These are phyloP conservation scores for Kluyveromyces dobzhanskii DNA, from an alignment of 805 yeast genomes.

Conservation along the genomic window DNA sequence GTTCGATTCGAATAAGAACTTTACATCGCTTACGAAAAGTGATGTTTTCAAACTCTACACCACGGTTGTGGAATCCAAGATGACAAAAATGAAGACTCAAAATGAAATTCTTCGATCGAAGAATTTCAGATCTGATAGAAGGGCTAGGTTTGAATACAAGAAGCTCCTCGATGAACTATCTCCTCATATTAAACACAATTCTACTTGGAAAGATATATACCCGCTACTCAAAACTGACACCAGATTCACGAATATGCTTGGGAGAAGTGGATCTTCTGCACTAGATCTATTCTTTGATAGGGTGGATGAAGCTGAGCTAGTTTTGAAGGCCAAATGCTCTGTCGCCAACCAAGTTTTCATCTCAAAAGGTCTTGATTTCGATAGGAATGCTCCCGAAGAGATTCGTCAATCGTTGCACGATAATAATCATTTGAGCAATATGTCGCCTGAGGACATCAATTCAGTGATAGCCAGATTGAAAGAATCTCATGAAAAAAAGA, in stretches of 20 bases:
- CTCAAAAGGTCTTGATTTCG: conserved; percentile 9
- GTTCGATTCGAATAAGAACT: conserved; percentile 52
- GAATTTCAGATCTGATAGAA: conserved; percentile 51
- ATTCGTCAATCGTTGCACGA: conserved; percentile 4
- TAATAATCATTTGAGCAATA: neutral
- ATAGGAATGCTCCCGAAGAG: conserved; percentile 7
- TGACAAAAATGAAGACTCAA: conserved; percentile 18
- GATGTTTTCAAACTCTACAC: conserved; percentile 47
- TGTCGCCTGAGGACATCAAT: neutral
- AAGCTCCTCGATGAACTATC: conserved; percentile 34
- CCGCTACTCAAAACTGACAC: conserved; percentile 44
- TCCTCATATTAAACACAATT: conserved; percentile 36
- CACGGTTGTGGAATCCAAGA: conserved; percentile 22
- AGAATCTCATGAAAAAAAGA: neutral
- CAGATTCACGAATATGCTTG: conserved; percentile 54
- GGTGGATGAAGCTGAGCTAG: conserved; percentile 51
- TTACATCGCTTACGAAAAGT: conserved; percentile 40
- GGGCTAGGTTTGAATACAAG: conserved; percentile 55
- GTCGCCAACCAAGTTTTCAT: conserved; percentile 45
- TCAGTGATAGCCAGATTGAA: neutral
- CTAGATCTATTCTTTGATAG: conserved; percentile 69
- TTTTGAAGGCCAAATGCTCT: conserved; percentile 50
- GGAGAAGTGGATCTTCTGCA: conserved; percentile 71
- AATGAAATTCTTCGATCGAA: conserved; percentile 23
- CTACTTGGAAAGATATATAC: conserved; percentile 53